Percentiles rank a stretch among this genome's conserved stretches.
Evolutionary conservation across 768 basidiomycete genomes (phyloP).

Genomic region (Daedaleopsis nitida): DNA sequence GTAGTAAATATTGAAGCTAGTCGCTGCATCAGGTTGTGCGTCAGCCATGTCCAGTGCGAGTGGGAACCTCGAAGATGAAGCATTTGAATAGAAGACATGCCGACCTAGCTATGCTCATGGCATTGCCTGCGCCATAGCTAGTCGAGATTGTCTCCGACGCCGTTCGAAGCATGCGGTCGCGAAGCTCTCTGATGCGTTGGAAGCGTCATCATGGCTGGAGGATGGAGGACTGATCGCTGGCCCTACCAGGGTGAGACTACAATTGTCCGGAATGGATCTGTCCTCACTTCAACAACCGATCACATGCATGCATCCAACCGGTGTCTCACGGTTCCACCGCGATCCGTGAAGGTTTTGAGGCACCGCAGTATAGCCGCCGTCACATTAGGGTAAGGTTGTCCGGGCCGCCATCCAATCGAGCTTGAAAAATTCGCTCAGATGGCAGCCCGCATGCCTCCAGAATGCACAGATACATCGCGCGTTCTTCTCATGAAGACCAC

Average conservation of each 20-base stretch:
- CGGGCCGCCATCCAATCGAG: not conserved
- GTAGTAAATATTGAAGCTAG: slow-evolving; percentile 28
- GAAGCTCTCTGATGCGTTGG: no score
- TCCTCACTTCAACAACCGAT: not conserved
- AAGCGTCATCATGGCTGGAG: no score
- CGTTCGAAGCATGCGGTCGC: no score
- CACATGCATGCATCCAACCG: no score
- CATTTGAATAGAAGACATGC: not conserved
- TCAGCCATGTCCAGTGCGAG: not conserved
- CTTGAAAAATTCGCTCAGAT: not conserved
- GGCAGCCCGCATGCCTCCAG: no score
- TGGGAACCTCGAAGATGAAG: not conserved
- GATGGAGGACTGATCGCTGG: no score
- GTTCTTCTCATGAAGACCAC: no score
- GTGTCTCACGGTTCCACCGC: not conserved
- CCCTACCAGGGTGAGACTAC: no score
- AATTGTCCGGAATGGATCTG: not conserved
- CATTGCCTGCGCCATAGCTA: no score
- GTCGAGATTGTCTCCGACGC: no score
- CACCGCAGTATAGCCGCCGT: not conserved
- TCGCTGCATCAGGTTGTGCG: slow-evolving; percentile 7
- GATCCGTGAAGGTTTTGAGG: not conserved
- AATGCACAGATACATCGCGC: not conserved
- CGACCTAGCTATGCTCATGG: no score
- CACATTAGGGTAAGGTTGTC: not conserved